Conservation (phyloP, 2,329 filamentous ascomycete species). For the Zymoseptoria brevis region DNA sequence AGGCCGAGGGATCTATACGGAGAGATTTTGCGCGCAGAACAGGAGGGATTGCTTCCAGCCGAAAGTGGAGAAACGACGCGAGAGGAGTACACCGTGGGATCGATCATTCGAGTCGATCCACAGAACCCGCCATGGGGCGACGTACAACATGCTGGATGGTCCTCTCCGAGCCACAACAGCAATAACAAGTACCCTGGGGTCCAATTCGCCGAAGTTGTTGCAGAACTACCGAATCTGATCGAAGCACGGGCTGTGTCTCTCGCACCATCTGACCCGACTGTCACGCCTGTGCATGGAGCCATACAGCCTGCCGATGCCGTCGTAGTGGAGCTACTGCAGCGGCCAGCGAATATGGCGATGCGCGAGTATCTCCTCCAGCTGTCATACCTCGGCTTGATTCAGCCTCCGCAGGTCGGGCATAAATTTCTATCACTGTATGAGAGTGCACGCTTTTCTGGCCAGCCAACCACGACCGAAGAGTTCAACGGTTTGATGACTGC, state of each 20-base stretch:
- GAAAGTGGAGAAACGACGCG: constrained; percentile 12
- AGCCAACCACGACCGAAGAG: constrained; percentile 57
- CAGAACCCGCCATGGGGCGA: constrained; percentile 62
- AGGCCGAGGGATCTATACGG: constrained; percentile 53
- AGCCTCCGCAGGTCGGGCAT: constrained; percentile 41
- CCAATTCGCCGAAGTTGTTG: constrained; percentile 74
- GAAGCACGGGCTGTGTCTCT: constrained; percentile 89
- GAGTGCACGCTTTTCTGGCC: constrained; percentile 69
- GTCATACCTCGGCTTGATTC: constrained; percentile 55
- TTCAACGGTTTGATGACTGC: constrained; percentile 76
- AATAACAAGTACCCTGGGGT: constrained; percentile 67
- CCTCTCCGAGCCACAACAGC: constrained; percentile 53
- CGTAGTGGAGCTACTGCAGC: constrained; percentile 63
- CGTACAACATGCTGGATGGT: constrained; percentile 85
- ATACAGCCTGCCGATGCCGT: constrained; percentile 21
- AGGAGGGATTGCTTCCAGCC: constrained; percentile 19
- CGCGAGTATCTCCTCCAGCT: constrained; percentile 72
- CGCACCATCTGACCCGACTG: constrained; percentile 51
- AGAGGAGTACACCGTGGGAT: constrained; percentile 24
- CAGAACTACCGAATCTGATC: constrained; percentile 79
- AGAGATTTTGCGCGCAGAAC: constrained; percentile 25
- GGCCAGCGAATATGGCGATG: constrained; percentile 63
- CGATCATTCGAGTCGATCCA: constrained; percentile 33
- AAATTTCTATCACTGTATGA: constrained; percentile 73
- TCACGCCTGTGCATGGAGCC: constrained; percentile 31